Evolutionary conservation across 2,329 filamentous ascomycete genomes (phyloP), one percentile per base, ranked within the genome.

Genomic region (Penicillium sclerotigenum): DNA sequence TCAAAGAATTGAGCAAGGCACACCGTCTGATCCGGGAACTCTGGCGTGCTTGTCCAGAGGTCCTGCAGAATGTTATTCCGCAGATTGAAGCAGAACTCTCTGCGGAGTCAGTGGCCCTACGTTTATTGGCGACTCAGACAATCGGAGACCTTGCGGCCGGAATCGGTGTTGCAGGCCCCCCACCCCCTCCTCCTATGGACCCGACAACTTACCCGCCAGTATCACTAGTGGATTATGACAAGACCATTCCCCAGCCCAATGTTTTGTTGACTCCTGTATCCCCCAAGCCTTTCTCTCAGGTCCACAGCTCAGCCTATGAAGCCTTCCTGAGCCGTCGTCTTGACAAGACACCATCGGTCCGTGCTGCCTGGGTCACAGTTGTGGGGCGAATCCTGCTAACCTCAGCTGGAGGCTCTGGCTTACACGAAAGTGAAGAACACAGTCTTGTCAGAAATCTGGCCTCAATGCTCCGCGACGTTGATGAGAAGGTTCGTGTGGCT

Each of bases 61-160:
- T 97, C 28, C 82, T 99, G 18, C 88, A 91, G 62, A 96, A 97
- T 67, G 93, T 99, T 13, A 87, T 99, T 50, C 92, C 92, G 4
- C 92, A 97, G 72, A 80, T 99, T 37, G 93, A 97, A 69, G 89
- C 91, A 33, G 94, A 99, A 76, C 79, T 99, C 50, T 89, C 88
- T 4, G 91, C 92, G 0, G 94, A 99, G 69, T 95, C 95, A 58
- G 81, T 92, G 3, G 87, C 94, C 64, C 79, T 99, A 53, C 89
- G 94, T 51, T 83, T 90, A 57, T 82, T 99, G 55, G 93, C 93
- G 2, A 96, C 93, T 0, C 91, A 97, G 73, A 96, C 94, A 0
- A 84, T 99, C 37, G 94, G 95, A 51, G 93, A 97, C 69, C 92
- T 99, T 80, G 88, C 95, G 26, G 88, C 93, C 38, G 93, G 93